These are phyloP conservation scores for Galium porrigens DNA, from an alignment of 305 asterid species.

Conservation along the genomic window DNA sequence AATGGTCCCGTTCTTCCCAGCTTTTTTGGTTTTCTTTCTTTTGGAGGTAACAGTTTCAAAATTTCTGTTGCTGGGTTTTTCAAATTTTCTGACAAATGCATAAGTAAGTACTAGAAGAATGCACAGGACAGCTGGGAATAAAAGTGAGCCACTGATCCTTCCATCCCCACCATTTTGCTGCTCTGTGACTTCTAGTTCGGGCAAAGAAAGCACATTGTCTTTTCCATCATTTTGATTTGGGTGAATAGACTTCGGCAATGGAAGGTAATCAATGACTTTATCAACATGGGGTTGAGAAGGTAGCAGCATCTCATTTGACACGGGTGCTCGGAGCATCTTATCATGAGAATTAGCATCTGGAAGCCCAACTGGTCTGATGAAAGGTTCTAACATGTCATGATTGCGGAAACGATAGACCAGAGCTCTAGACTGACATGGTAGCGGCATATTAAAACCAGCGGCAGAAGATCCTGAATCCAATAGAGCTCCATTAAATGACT, in stretches of 20 bases:
- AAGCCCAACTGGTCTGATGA: conserved; percentile 29
- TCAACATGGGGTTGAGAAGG: conserved; percentile 54
- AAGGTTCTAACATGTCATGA: conserved; percentile 30
- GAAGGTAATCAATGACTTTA: conserved; percentile 35
- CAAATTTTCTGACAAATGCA: conserved; percentile 22
- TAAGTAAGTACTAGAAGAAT: conserved; percentile 13
- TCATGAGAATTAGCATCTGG: conserved; percentile 34
- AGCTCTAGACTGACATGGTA: conserved; percentile 74
- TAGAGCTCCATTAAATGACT: conserved; percentile 28
- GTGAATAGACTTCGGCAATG: conserved; percentile 21
- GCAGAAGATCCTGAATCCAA: conserved; percentile 33
- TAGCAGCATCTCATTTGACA: conserved; percentile 27
- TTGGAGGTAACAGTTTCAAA: conserved; percentile 26
- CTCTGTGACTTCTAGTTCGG: conserved; percentile 15
- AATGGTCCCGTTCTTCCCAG: conserved; percentile 38
- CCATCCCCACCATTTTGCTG: conserved; percentile 20
- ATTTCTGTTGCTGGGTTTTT: conserved; percentile 19
- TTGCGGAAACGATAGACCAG: conserved; percentile 49
- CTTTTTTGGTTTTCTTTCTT: conserved; percentile 48
- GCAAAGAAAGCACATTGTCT: conserved; percentile 18
- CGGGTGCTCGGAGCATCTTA: conserved; percentile 36
- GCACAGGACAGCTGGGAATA: conserved; percentile 19
- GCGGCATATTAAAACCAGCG: conserved; percentile 56
- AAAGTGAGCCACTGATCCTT: conserved; percentile 21
- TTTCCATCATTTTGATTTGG: conserved; percentile 15